phyloP scores from a whole-genome alignment of 176 grass and related monocot genomes.

The Saccharum officinarum region DNA sequence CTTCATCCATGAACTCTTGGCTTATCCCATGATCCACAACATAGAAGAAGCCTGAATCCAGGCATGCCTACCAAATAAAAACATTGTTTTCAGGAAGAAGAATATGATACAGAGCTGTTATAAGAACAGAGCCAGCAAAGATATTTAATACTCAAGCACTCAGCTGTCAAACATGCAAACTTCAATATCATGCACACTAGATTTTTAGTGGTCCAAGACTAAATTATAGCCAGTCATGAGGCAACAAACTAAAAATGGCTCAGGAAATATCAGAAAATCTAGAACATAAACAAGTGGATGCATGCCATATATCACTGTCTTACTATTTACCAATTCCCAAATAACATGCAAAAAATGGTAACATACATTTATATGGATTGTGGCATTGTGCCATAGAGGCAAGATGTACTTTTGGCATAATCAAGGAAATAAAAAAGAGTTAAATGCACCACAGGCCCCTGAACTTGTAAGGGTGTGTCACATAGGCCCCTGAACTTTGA shows the following conservation, averaged over 20 bases:
- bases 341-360: not conserved
- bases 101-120: not conserved
- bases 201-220: slow-evolving; percentile 2
- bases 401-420: not conserved
- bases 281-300: not conserved
- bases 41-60: slow-evolving; percentile 97
- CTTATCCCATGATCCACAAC: slow-evolving; percentile 90
- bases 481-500: no score
- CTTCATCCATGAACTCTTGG: slow-evolving; percentile 76
- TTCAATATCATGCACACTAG: not conserved
- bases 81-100: not conserved
- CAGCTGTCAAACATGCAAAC: not conserved
- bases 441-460: no score
- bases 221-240: slow-evolving; percentile 16
- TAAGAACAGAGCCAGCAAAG: not conserved
- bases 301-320: not conserved
- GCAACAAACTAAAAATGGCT: not conserved
- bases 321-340: slow-evolving; percentile 11
- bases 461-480: no score
- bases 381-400: not conserved
- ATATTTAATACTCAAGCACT: not conserved
- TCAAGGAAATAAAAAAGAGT: not conserved
- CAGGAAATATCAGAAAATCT: not conserved
- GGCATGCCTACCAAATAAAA: slow-evolving; percentile 67
- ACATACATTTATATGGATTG: not conserved